These are phyloP conservation scores for Heterobasidion occidentale DNA, from an alignment of 1,284 basidiomycete species.

Conservation along the genomic window DNA sequence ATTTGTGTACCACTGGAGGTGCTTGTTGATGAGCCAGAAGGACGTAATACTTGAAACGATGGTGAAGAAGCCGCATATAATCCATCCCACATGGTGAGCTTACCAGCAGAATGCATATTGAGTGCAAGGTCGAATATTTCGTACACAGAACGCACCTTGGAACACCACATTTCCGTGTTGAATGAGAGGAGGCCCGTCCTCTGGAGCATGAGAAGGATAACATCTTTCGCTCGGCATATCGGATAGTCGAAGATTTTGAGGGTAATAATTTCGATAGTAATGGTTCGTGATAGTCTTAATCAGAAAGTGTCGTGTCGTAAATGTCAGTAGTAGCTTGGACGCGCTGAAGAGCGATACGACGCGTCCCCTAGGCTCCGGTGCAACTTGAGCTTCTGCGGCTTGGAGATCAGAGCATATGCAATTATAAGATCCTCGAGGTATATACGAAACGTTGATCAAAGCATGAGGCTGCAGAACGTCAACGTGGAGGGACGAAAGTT, in stretches of 20 bases:
- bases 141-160: slow-evolving; percentile 35
- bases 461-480: no score
- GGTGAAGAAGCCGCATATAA: slow-evolving; percentile 57
- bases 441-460: no score
- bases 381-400: no score
- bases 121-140: neutral
- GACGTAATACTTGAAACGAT: slow-evolving; percentile 47
- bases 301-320: no score
- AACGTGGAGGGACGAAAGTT: no score
- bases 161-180: slow-evolving; percentile 55
- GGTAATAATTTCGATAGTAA: no score
- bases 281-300: no score
- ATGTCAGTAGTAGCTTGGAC: no score
- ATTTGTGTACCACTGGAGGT: slow-evolving; percentile 67
- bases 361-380: no score
- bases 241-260: neutral
- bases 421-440: no score
- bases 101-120: slow-evolving; percentile 1
- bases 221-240: slow-evolving; percentile 2
- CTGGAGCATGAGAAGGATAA: slow-evolving; percentile 22
- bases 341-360: no score
- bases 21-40: slow-evolving; percentile 65
- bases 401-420: no score
- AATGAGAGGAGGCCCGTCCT: slow-evolving; percentile 45
- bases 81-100: slow-evolving; percentile 67